These are phyloP conservation scores for Lepiota subincarnata DNA, from an alignment of 768 basidiomycete species.

Conservation along the genomic window DNA sequence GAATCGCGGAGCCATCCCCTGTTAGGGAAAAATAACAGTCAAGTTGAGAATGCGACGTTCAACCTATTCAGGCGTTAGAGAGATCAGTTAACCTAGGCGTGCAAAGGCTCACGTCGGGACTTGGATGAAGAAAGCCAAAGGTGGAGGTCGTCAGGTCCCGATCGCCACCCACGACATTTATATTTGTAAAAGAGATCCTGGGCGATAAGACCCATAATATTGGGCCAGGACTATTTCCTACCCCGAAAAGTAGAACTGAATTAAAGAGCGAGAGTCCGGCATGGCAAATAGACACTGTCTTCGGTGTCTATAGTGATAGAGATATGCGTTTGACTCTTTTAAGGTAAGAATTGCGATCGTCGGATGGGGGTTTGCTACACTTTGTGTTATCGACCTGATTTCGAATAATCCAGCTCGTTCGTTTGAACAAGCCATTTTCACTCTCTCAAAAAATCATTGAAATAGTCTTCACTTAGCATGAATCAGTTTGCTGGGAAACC, in stretches of 20 bases:
- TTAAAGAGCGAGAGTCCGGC: slow-evolving; percentile 2
- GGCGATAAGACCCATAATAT: slow-evolving; percentile 7
- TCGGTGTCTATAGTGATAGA: slow-evolving; percentile 8
- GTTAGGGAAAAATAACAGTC: neutral
- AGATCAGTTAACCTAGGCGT: neutral
- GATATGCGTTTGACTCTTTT: neutral
- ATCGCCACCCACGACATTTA: slow-evolving; percentile 7
- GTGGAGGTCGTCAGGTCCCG: slow-evolving; percentile 10
- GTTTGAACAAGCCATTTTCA: too few relatives aligned
- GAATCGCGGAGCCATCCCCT: slow-evolving; percentile 13
- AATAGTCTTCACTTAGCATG: too few relatives aligned
- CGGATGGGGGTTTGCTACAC: neutral
- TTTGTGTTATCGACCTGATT: neutral
- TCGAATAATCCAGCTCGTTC: too few relatives aligned
- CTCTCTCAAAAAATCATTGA: too few relatives aligned
- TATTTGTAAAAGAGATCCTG: slow-evolving; percentile 1
- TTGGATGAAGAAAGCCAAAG: slow-evolving; percentile 7
- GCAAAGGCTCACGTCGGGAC: slow-evolving; percentile 16
- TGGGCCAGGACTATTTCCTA: slow-evolving; percentile 7
- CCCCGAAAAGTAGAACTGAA: slow-evolving; percentile 4
- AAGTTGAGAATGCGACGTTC: slow-evolving; percentile 14
- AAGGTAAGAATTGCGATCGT: neutral
- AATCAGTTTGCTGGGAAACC: too few relatives aligned
- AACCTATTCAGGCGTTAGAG: slow-evolving; percentile 11
- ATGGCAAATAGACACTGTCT: neutral